These are phyloP conservation scores for Paraphoma chrysanthemicola DNA, from an alignment of 2,329 filamentous ascomycete species.

Conservation along the genomic window DNA sequence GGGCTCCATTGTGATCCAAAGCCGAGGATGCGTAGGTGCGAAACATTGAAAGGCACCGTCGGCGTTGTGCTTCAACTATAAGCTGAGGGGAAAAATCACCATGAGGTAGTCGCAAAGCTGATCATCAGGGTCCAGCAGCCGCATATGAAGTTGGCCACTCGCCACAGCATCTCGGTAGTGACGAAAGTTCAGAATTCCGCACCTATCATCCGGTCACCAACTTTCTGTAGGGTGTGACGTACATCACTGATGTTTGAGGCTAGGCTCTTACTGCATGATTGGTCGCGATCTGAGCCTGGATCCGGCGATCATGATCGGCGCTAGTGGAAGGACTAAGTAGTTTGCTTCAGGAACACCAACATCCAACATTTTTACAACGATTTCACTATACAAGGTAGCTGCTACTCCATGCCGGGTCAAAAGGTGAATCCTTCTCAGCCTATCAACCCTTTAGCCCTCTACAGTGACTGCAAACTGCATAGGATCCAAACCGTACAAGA, in stretches of 20 bases:
- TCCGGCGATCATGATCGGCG: not conserved
- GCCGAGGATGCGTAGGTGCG: not conserved
- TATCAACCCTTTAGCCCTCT: not conserved
- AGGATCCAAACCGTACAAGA: constrained; percentile 47
- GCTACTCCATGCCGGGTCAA: not conserved
- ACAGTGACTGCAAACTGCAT: constrained; percentile 7
- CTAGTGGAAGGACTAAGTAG: not conserved
- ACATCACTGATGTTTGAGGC: not conserved
- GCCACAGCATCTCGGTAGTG: not conserved
- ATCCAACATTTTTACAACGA: not conserved
- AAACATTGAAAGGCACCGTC: not conserved
- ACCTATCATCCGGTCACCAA: not conserved
- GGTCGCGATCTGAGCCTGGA: not conserved
- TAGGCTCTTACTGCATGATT: not conserved
- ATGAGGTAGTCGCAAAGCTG: not conserved
- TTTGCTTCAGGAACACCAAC: not conserved
- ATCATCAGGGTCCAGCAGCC: not conserved
- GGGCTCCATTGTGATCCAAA: not conserved
- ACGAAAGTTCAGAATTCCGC: not conserved
- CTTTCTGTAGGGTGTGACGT: not conserved
- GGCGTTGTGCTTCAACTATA: not conserved
- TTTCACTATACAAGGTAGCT: too few species aligned
- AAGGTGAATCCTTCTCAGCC: not conserved
- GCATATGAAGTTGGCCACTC: not conserved
- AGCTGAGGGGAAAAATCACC: not conserved